Percentiles rank a stretch among this genome's conserved stretches.
These are phyloP conservation scores for Priceomyces fermenticarens DNA, from an alignment of 805 yeast genomes.

Conservation along the genomic window DNA sequence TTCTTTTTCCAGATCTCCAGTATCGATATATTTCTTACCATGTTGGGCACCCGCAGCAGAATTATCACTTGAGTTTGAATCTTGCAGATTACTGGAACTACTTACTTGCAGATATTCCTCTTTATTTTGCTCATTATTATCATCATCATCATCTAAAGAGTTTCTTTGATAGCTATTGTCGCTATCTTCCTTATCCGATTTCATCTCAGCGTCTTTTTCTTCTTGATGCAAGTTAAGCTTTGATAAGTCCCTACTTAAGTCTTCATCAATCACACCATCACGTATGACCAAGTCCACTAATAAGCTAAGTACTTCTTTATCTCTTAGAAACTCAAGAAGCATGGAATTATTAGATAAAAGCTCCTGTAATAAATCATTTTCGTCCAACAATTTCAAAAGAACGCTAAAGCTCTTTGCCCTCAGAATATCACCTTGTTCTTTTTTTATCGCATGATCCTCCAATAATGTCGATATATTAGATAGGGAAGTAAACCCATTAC, in stretches of 20 bases:
- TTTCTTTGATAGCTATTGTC: slow-evolving; percentile 1
- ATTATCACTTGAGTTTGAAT: background rate
- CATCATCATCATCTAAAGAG: slow-evolving; percentile 3
- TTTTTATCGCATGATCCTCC: slow-evolving; percentile 27
- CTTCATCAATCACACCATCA: slow-evolving; percentile 20
- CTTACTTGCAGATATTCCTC: background rate
- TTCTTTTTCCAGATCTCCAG: slow-evolving; percentile 6
- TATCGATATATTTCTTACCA: slow-evolving; percentile 1
- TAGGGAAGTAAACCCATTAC: slow-evolving; percentile 43
- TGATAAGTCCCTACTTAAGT: slow-evolving; percentile 13
- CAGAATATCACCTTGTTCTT: slow-evolving; percentile 15
- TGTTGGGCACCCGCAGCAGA: too few species aligned
- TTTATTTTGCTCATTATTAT: background rate
- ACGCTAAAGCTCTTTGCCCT: slow-evolving; percentile 20
- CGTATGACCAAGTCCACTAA: slow-evolving; percentile 38
- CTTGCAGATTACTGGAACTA: too few species aligned
- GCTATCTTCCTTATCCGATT: slow-evolving; percentile 2
- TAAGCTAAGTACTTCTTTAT: slow-evolving; percentile 31
- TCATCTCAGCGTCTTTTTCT: slow-evolving; percentile 1
- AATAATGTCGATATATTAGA: slow-evolving; percentile 39
- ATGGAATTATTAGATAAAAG: slow-evolving; percentile 40
- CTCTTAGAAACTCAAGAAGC: slow-evolving; percentile 40
- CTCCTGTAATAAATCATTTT: slow-evolving; percentile 42
- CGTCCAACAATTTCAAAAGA: slow-evolving; percentile 37
- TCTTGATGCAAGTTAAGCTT: slow-evolving; percentile 7